Evolutionary conservation across 805 yeast genomes (phyloP).

Genomic region (Ogataea zsoltii): DNA sequence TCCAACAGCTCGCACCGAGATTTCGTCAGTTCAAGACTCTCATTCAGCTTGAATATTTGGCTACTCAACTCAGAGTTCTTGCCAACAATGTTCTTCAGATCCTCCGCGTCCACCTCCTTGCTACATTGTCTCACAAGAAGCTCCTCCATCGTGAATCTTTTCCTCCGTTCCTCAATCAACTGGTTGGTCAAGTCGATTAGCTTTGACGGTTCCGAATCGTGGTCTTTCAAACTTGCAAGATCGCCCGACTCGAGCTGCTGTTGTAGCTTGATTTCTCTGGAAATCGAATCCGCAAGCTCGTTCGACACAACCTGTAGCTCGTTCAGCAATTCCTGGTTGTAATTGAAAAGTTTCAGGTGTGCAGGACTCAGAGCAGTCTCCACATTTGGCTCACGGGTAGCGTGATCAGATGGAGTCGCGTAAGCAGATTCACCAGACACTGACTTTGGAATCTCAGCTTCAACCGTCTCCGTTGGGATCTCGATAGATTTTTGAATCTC

Average conservation of each 20-base stretch:
- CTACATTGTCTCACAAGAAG: conserved; percentile 49
- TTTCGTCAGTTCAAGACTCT: conserved; percentile 45
- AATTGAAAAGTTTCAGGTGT: conserved; percentile 61
- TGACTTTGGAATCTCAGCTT: too few species aligned
- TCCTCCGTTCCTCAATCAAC: conserved; percentile 62
- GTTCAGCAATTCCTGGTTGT: conserved; percentile 56
- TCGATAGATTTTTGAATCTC: not conserved
- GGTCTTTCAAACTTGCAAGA: conserved; percentile 27
- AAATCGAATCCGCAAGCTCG: conserved; percentile 71
- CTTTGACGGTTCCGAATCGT: conserved; percentile 40
- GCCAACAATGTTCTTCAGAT: conserved; percentile 52
- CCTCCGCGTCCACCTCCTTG: conserved; percentile 50
- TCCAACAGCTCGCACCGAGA: conserved; percentile 45
- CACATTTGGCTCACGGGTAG: not conserved
- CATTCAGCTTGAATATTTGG: conserved; percentile 49
- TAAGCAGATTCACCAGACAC: too few species aligned
- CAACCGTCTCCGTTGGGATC: not conserved
- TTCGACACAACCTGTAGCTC: conserved; percentile 69
- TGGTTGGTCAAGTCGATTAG: conserved; percentile 56
- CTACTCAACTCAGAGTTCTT: conserved; percentile 54
- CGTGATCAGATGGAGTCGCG: conserved; percentile 1
- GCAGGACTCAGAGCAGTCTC: conserved; percentile 47
- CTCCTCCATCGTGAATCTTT: conserved; percentile 71
- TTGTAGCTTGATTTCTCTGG: conserved; percentile 66
- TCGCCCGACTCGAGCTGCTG: conserved; percentile 32